phyloP scores from a whole-genome alignment of 1,284 basidiomycete genomes.

The Chalciporus piperatoides region DNA sequence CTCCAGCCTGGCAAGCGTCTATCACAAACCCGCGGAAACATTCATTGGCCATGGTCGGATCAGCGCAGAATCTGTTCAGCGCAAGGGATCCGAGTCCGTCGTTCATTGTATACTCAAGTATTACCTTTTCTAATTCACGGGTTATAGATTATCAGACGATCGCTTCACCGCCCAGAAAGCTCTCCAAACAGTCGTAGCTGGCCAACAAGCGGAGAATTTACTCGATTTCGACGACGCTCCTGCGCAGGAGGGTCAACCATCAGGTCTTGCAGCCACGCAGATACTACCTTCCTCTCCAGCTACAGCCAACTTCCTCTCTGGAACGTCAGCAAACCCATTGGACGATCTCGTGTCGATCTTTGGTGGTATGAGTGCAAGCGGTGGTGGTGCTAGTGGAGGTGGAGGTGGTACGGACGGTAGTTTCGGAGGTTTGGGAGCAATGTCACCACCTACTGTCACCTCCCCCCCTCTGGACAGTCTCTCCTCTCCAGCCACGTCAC shows the following conservation, averaged over 20 bases:
- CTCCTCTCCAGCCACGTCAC: constrained; percentile 15
- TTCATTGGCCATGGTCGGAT: constrained; percentile 85
- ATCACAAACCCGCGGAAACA: constrained; percentile 93
- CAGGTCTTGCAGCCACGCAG: constrained; percentile 71
- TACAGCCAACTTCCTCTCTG: constrained; percentile 64
- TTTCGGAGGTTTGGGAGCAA: constrained; percentile 14
- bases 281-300: constrained; percentile 67
- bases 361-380: constrained; percentile 44
- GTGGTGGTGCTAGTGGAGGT: background rate
- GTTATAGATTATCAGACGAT: constrained; percentile 52
- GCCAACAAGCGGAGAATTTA: constrained; percentile 92
- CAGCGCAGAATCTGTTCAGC: constrained; percentile 79
- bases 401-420: constrained; percentile 2
- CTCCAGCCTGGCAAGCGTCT: constrained; percentile 86
- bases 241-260: constrained; percentile 52
- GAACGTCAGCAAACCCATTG: constrained; percentile 80
- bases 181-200: constrained; percentile 82
- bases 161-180: constrained; percentile 76
- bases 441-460: constrained; percentile 10
- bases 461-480: constrained; percentile 16
- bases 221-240: constrained; percentile 86
- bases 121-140: background rate
- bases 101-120: constrained; percentile 10
- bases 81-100: constrained; percentile 71
- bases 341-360: constrained; percentile 91